These are phyloP conservation scores for Ceratobasidium sp. DNA, from an alignment of 1,284 basidiomycete species.

Conservation along the genomic window DNA sequence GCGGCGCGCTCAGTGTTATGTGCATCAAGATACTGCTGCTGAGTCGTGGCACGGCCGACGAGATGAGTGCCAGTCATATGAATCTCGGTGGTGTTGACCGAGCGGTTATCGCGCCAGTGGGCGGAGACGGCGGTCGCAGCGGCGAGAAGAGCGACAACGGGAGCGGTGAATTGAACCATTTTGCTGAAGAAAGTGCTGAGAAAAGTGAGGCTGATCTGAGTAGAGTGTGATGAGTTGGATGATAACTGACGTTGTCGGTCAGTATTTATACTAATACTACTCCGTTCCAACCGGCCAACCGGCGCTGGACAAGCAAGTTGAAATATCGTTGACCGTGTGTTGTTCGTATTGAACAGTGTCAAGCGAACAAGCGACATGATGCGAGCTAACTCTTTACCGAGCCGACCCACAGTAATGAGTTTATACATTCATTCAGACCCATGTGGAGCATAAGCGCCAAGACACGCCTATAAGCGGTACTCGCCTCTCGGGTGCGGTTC, in stretches of 20 bases:
- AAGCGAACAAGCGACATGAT: slow-evolving; percentile 10
- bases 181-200: not conserved
- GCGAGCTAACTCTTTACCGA: not conserved
- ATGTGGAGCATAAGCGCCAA: not conserved
- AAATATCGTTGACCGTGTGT: not conserved
- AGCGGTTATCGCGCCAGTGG: slow-evolving; percentile 15
- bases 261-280: not conserved
- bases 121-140: slow-evolving; percentile 8
- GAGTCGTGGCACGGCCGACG: not conserved
- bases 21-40: slow-evolving; percentile 55
- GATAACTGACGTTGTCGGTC: not conserved
- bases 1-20: slow-evolving; percentile 65
- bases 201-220: too few species aligned
- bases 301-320: not conserved
- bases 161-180: slow-evolving; percentile 1
- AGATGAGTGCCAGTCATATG: slow-evolving; percentile 21
- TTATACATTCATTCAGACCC: not conserved
- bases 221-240: not conserved
- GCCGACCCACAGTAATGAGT: not conserved
- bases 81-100: slow-evolving; percentile 15
- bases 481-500: not conserved
- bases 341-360: too few species aligned
- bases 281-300: not conserved
- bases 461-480: not conserved
- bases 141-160: slow-evolving; percentile 9